phyloP scores from a whole-genome alignment of 495 filamentous ascomycete species.

The Diplogelasinospora grovesii region DNA sequence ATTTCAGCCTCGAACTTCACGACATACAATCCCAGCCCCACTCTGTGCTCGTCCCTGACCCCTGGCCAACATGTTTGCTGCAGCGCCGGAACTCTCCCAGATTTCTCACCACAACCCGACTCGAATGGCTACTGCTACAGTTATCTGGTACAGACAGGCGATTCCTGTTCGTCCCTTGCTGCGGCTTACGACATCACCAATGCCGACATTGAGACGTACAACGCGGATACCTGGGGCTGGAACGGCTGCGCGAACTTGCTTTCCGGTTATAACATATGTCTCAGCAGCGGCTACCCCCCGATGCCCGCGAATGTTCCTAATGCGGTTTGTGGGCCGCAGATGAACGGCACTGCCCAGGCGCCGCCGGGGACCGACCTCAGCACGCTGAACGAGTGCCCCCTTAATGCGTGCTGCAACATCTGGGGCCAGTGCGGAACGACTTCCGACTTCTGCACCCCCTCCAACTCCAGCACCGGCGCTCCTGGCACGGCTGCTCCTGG shows the following conservation, averaged over 20 bases:
- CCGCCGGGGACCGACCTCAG: slow-evolving; percentile 9
- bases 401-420: slow-evolving; percentile 29
- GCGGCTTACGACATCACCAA: slow-evolving; percentile 25
- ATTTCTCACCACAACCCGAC: slow-evolving; percentile 32
- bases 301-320: slow-evolving; percentile 34
- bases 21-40: slow-evolving; percentile 29
- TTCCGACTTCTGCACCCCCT: slow-evolving; percentile 37
- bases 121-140: slow-evolving; percentile 35
- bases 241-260: slow-evolving; percentile 34
- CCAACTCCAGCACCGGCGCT: slow-evolving; percentile 23
- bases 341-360: slow-evolving; percentile 24
- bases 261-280: slow-evolving; percentile 30
- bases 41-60: slow-evolving; percentile 30
- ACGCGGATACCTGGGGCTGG: slow-evolving; percentile 48
- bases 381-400: slow-evolving; percentile 27
- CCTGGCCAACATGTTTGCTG: slow-evolving; percentile 41
- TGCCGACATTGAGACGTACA: slow-evolving; percentile 30
- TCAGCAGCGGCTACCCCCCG: slow-evolving; percentile 40
- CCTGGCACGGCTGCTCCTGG: slow-evolving; percentile 29
- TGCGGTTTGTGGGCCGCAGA: slow-evolving; percentile 41
- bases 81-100: slow-evolving; percentile 28
- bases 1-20: slow-evolving; percentile 32
- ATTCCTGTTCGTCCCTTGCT: slow-evolving; percentile 27
- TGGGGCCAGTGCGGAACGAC: slow-evolving; percentile 48
- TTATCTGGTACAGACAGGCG: slow-evolving; percentile 25